Evolutionary conservation across 805 yeast genomes (phyloP).

Genomic region (Lachancea mirantina): DNA sequence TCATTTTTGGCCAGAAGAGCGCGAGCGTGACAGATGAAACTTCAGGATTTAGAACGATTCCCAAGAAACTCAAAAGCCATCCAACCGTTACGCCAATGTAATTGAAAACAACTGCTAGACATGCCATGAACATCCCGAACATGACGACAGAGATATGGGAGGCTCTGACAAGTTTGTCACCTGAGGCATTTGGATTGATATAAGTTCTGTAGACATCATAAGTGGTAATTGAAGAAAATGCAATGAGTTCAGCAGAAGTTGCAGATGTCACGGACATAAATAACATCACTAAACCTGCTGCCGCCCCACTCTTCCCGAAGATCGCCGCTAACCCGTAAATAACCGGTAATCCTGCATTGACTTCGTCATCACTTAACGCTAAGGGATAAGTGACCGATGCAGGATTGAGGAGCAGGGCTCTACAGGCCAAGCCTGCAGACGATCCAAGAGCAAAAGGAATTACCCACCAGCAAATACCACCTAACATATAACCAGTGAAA

Average conservation of each 20-base stretch:
- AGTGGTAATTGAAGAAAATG: conserved; percentile 35
- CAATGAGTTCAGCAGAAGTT: conserved; percentile 37
- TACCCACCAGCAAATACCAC: conserved; percentile 34
- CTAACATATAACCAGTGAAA: conserved; percentile 32
- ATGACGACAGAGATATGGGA: conserved; percentile 31
- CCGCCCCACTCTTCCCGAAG: conserved; percentile 37
- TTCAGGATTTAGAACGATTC: conserved; percentile 36
- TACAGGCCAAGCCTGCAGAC: conserved; percentile 33
- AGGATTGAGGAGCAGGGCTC: conserved; percentile 31
- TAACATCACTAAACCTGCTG: conserved; percentile 34
- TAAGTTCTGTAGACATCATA: conserved; percentile 38
- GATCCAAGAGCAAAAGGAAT: conserved; percentile 34
- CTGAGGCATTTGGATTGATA: conserved; percentile 35
- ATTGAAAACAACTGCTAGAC: conserved; percentile 34
- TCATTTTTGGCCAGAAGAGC: conserved; percentile 25
- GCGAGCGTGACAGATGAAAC: conserved; percentile 28
- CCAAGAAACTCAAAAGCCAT: conserved; percentile 36
- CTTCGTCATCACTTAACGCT: conserved; percentile 32
- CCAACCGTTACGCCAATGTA: conserved; percentile 37
- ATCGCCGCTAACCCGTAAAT: conserved; percentile 40
- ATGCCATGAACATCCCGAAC: conserved; percentile 38
- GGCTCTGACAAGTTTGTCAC: conserved; percentile 32
- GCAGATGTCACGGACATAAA: conserved; percentile 43
- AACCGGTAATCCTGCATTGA: conserved; percentile 35
- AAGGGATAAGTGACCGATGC: conserved; percentile 38